These are phyloP conservation scores for Fusarium nisikadoi DNA, from an alignment of 2,329 filamentous ascomycete species.

Conservation along the genomic window DNA sequence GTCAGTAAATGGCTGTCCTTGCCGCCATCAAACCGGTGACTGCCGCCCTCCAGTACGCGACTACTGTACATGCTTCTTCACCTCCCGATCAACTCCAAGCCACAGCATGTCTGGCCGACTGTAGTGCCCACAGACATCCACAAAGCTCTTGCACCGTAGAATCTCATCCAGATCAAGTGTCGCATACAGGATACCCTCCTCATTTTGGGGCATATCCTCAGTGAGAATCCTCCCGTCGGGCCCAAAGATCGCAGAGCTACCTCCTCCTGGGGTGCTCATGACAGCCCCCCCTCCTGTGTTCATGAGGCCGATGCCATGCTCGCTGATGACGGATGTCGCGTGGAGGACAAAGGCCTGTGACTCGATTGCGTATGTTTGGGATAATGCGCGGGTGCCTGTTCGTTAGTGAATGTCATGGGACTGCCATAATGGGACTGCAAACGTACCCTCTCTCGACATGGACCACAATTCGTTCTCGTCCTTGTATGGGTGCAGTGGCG, in stretches of 20 bases:
- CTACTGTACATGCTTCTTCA: background rate
- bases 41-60: too few species aligned
- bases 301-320: background rate
- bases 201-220: background rate
- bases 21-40: too few species aligned
- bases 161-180: conserved; percentile 58
- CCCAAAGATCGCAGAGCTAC: background rate
- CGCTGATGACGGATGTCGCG: background rate
- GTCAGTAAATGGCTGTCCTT: too few species aligned
- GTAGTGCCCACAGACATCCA: conserved; percentile 50
- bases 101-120: conserved; percentile 52
- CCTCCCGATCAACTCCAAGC: conserved; percentile 34
- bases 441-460: conserved; percentile 44
- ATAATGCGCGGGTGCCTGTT: background rate
- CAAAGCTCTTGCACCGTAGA: conserved; percentile 51
- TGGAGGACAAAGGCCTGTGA: background rate
- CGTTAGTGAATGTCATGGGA: background rate
- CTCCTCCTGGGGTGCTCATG: background rate
- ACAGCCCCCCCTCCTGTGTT: background rate
- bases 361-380: background rate
- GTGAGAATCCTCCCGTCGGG: background rate
- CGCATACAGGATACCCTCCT: conserved; percentile 60
- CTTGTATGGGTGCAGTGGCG: background rate
- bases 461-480: conserved; percentile 29
- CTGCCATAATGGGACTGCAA: too few species aligned